A percentile compares a stretch with the other conserved stretches of the same genome.
Evolutionary conservation across 805 yeast genomes (phyloP).

Genomic region (Priceomyces carsonii): DNA sequence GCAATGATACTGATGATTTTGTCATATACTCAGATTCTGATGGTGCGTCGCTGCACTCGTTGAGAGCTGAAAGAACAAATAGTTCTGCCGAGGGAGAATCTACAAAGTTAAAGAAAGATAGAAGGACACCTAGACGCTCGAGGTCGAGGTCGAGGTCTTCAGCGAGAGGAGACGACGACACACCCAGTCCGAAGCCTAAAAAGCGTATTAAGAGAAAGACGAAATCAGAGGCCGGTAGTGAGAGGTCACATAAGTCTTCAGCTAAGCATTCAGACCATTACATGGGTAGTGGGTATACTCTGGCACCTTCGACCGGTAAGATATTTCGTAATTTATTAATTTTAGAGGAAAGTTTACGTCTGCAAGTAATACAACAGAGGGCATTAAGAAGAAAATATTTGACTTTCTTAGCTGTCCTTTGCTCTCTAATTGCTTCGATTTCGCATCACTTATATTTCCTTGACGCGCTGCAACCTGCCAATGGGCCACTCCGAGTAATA

Average conservation of each 20-base stretch:
- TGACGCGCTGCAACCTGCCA: slow-evolving; percentile 16
- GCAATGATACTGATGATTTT: slow-evolving; percentile 23
- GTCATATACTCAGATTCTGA: slow-evolving; percentile 39
- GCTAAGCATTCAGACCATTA: slow-evolving; percentile 14
- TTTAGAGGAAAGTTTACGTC: slow-evolving; percentile 81
- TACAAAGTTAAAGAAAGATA: slow-evolving; percentile 7
- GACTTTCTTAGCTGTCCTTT: slow-evolving; percentile 46
- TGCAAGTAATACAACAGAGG: slow-evolving; percentile 75
- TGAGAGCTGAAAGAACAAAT: slow-evolving; percentile 8
- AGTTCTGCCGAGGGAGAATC: slow-evolving; percentile 5
- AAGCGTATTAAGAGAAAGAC: slow-evolving; percentile 26
- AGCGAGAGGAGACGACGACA: slow-evolving; percentile 11
- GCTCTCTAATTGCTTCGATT: slow-evolving; percentile 41
- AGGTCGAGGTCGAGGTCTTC: slow-evolving; percentile 8
- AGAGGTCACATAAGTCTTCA: slow-evolving; percentile 21
- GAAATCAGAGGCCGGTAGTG: slow-evolving; percentile 22
- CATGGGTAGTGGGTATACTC: slow-evolving; percentile 29
- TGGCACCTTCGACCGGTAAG: slow-evolving; percentile 59
- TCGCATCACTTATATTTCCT: slow-evolving; percentile 38
- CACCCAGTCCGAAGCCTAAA: slow-evolving; percentile 23
- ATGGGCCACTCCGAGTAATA: slow-evolving; percentile 37
- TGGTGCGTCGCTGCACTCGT: slow-evolving; percentile 31
- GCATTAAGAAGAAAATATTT: slow-evolving; percentile 63
- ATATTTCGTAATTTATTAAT: slow-evolving; percentile 80
- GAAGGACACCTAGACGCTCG: slow-evolving; percentile 5